Conservation (phyloP, 2,329 filamentous ascomycete genomes). For the Hypocrella siamensis region DNA sequence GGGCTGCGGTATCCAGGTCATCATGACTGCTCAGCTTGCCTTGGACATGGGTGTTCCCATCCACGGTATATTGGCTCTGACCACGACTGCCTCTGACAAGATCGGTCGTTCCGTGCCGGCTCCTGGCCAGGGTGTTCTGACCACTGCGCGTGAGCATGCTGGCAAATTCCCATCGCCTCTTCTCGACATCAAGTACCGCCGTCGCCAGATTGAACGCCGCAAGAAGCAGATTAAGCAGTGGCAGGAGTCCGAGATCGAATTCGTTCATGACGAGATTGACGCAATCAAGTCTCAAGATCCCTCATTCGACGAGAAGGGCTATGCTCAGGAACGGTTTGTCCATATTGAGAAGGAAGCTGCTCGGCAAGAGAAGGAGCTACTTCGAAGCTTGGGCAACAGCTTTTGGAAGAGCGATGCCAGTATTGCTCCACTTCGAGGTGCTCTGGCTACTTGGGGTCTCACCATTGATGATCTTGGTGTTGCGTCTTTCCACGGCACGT, state of each 20-base stretch:
- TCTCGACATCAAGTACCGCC: constrained; percentile 94
- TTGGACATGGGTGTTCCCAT: constrained; percentile 98
- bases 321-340: constrained; percentile 65
- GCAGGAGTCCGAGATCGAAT: constrained; percentile 90
- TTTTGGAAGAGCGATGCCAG: constrained; percentile 96
- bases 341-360: constrained; percentile 78
- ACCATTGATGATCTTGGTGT: constrained; percentile 92
- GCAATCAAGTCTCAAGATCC: constrained; percentile 72
- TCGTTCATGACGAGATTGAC: constrained; percentile 78
- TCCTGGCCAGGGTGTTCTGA: constrained; percentile 91
- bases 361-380: constrained; percentile 84
- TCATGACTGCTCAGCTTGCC: constrained; percentile 94
- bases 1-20: constrained; percentile 93
- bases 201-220: constrained; percentile 83
- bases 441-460: constrained; percentile 92
- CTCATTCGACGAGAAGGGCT: constrained; percentile 69
- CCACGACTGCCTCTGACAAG: constrained; percentile 95
- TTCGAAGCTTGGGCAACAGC: constrained; percentile 87
- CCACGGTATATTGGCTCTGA: constrained; percentile 84
- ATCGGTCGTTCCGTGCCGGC: constrained; percentile 95
- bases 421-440: constrained; percentile 90
- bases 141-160: constrained; percentile 77
- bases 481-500: constrained; percentile 97
- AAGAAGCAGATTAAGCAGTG: constrained; percentile 90
- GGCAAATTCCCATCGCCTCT: constrained; percentile 91